A percentile compares a stretch with the other conserved stretches of the same genome.
phyloP scores from a whole-genome alignment of 129 eudicot genomes.

The Pulicaria dysenterica region DNA sequence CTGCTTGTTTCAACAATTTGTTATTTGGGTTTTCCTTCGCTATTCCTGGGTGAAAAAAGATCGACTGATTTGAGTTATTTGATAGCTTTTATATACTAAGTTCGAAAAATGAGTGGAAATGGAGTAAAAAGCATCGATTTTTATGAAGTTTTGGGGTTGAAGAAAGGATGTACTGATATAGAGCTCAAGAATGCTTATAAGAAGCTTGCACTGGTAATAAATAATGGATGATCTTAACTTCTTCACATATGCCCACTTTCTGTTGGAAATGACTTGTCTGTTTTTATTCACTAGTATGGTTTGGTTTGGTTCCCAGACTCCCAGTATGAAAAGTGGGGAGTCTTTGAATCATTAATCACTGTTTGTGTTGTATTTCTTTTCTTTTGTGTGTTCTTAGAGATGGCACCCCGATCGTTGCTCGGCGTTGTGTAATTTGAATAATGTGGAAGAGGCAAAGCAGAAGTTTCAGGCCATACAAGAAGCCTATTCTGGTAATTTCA shows the following conservation, averaged over 20 bases:
- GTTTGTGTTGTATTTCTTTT: neutral
- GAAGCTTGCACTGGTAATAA: slow-evolving; percentile 85
- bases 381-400: slow-evolving; percentile 41
- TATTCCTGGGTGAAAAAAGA: slow-evolving; percentile 11
- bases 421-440: slow-evolving; percentile 53
- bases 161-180: slow-evolving; percentile 63
- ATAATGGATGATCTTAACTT: neutral
- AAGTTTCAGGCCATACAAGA: slow-evolving; percentile 84
- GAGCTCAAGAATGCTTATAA: slow-evolving; percentile 84
- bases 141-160: slow-evolving; percentile 73
- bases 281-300: neutral
- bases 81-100: neutral
- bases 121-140: slow-evolving; percentile 49
- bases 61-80: neutral
- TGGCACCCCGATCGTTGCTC: slow-evolving; percentile 99
- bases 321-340: neutral
- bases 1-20: neutral
- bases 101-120: slow-evolving; percentile 49
- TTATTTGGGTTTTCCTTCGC: neutral
- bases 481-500: slow-evolving; percentile 80
- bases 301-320: no score
- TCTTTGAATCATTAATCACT: neutral
- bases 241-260: neutral
- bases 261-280: neutral
- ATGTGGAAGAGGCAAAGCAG: slow-evolving; percentile 73